These are phyloP conservation scores for Cladophialophora exuberans DNA, from an alignment of 2,329 filamentous ascomycete species.

Conservation along the genomic window DNA sequence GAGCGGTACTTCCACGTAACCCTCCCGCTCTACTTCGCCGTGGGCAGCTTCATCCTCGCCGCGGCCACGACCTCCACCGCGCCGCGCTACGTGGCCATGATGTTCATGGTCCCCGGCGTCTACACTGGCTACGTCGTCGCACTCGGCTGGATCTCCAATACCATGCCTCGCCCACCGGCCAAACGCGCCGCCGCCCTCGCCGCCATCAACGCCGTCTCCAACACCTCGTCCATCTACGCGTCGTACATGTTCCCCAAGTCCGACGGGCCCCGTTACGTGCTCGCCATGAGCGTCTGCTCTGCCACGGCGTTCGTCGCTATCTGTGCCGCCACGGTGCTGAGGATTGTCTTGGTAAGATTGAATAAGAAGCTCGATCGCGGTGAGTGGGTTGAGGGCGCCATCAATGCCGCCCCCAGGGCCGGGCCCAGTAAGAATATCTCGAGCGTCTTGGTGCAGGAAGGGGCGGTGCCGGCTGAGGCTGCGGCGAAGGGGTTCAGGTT, in stretches of 20 bases:
- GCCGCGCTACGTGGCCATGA: slow-evolving; percentile 70
- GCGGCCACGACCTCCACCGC: slow-evolving; percentile 64
- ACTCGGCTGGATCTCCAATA: slow-evolving; percentile 75
- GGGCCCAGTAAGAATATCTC: not conserved
- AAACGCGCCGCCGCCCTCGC: slow-evolving; percentile 75
- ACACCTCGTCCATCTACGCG: slow-evolving; percentile 71
- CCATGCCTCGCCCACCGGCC: slow-evolving; percentile 72
- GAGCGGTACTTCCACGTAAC: slow-evolving; percentile 72
- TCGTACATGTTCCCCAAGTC: slow-evolving; percentile 66
- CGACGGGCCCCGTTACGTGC: slow-evolving; percentile 46
- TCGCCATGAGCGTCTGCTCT: slow-evolving; percentile 71
- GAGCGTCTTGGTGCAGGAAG: slow-evolving; percentile 12
- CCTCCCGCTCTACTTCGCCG: slow-evolving; percentile 63
- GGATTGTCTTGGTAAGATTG: slow-evolving; percentile 64
- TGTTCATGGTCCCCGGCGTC: slow-evolving; percentile 61
- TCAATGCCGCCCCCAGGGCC: slow-evolving; percentile 45
- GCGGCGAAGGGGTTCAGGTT: slow-evolving; percentile 23
- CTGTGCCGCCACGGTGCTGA: slow-evolving; percentile 63
- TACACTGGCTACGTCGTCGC: slow-evolving; percentile 67
- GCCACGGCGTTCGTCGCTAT: slow-evolving; percentile 67
- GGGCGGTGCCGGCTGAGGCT: slow-evolving; percentile 14
- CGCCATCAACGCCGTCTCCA: slow-evolving; percentile 74
- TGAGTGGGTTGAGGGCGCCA: slow-evolving; percentile 58
- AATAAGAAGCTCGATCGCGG: slow-evolving; percentile 72
- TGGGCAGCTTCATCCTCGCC: slow-evolving; percentile 69